phyloP scores from a whole-genome alignment of 805 yeast species.

The Pichia nanzhaoensis region DNA sequence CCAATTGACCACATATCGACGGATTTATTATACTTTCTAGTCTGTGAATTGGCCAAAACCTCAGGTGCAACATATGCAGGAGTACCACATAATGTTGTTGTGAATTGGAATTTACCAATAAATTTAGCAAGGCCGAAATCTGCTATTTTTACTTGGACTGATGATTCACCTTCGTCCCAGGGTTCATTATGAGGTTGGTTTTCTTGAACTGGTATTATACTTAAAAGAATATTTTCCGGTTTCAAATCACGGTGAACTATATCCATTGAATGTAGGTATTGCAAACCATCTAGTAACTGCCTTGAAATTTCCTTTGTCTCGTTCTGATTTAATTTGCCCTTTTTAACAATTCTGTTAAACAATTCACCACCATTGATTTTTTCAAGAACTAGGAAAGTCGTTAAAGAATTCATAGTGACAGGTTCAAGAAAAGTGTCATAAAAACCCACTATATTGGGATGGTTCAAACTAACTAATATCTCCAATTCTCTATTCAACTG shows the following conservation, averaged over 20 bases:
- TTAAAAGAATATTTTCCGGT: constrained; percentile 77
- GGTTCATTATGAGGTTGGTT: constrained; percentile 29
- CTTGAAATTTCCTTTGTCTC: constrained; percentile 55
- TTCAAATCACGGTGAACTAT: constrained; percentile 91
- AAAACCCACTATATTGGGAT: constrained; percentile 63
- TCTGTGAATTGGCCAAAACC: constrained; percentile 45
- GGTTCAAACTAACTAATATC: constrained; percentile 57
- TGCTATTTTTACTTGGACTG: constrained; percentile 65
- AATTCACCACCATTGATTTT: constrained; percentile 71
- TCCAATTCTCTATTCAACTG: constrained; percentile 59
- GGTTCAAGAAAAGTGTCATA: constrained; percentile 51
- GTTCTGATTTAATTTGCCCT: constrained; percentile 51
- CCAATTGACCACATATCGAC: constrained; percentile 84
- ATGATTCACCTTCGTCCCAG: constrained; percentile 55
- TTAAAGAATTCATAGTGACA: constrained; percentile 36
- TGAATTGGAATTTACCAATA: constrained; percentile 65
- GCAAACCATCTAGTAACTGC: constrained; percentile 56
- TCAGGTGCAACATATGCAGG: constrained; percentile 89
- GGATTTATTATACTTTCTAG: constrained; percentile 55
- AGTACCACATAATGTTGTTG: constrained; percentile 77
- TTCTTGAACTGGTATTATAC: constrained; percentile 34
- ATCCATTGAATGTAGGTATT: constrained; percentile 85
- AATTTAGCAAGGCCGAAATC: constrained; percentile 73
- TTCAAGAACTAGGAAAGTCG: constrained; percentile 62
- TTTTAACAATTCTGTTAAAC: constrained; percentile 63